Evolutionary conservation across 2,329 filamentous ascomycete genomes (phyloP), one percentile per base, ranked within the genome.

Genomic region (Scleromitrula shiraiana): DNA sequence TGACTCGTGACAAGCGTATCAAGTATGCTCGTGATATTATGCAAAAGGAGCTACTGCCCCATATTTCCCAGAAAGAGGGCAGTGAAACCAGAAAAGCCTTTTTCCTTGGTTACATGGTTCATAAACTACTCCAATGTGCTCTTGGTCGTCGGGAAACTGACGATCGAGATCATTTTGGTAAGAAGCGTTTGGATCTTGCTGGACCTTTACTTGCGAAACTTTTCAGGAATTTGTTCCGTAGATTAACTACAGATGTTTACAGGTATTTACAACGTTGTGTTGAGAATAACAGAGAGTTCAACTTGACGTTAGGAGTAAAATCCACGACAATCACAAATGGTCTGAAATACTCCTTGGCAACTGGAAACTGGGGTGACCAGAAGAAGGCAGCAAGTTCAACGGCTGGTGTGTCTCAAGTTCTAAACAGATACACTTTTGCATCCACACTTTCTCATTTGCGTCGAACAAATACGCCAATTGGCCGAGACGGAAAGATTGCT

Each of bases 321-420:
- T 83, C 85, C 19, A 85, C 82, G 53, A 95, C 93, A 17, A 76
- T 98, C 57, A 95, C 90, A 17, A 94, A 93, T 63, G 93, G 91
- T 41, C 71, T 98, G 56, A 95, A 96, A 65, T 98, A 98, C 69
- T 96, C 93, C 44, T 75, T 98, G 53, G 91, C 93, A 22, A 98
- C 93, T 12, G 93, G 93, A 57, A 98, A 98, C 69, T 98, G 93
- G 94, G 94, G 93, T 63, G 93, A 98, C 57, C 93, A 98, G 72
- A 98, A 97, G 77, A 98, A 97, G 73, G 90, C 93, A 17, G 86
- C 87, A 60, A 91, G 85, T 59, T 88, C 90, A 1, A 97, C 94
- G 55, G 93, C 93, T 39, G 94, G 93, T 75, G 93, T 98, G 39
- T 97, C 91, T 40, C 93, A 98, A 70, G 94, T 98, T 69, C 71